Evolutionary conservation across 2,329 filamentous ascomycete genomes (phyloP), one percentile per base, ranked within the genome.

Genomic region (Pyricularia sp.): DNA sequence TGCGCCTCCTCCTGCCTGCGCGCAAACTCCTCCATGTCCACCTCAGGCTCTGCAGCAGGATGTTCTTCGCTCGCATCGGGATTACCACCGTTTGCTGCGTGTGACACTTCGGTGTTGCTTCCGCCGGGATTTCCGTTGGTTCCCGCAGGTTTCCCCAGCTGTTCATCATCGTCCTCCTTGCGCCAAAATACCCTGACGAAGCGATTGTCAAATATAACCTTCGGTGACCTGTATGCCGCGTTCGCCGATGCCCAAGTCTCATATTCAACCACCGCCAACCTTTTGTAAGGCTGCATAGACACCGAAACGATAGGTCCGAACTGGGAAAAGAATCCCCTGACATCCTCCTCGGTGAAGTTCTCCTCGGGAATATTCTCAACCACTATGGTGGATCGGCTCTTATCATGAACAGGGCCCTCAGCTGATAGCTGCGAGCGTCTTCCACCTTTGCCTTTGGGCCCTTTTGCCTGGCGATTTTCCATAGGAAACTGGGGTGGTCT

Each of bases 111-210:
- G 55, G 28, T 64, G 59, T 44, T 53, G 49, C 35, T 31, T 16
- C 33, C 59, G 22, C 65, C 49, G 19, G 33, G 62, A n/a, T 62
- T 57, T n/a, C 71, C 70, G 65, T 72, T 71, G 22, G 69, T 72
- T 19, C 70, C 73, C 64, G 70, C 67, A 1, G 73, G 71, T 49
- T 49, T 49, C 10, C 40, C 40, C 13, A 74, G 66, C 2, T 62
- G 44, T 31, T 10, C 24, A 24, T 70, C 71, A 57, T 76, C 74
- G 30, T 82, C 80, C 6, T 83, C 81, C 69, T 85, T 88, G 71
- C 85, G 82, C 90, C 90, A 93, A 70, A 88, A 92, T 0, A 93
- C 88, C 70, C 91, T 93, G 62, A 94, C 90, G 70, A 94, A 94
- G 12, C 90, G 82, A 69, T 93, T 94, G 70, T 93, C 88, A 71